Evolutionary conservation across 208 protist genomes (phyloP).

Genomic region (Tritrichomonas foetus): DNA sequence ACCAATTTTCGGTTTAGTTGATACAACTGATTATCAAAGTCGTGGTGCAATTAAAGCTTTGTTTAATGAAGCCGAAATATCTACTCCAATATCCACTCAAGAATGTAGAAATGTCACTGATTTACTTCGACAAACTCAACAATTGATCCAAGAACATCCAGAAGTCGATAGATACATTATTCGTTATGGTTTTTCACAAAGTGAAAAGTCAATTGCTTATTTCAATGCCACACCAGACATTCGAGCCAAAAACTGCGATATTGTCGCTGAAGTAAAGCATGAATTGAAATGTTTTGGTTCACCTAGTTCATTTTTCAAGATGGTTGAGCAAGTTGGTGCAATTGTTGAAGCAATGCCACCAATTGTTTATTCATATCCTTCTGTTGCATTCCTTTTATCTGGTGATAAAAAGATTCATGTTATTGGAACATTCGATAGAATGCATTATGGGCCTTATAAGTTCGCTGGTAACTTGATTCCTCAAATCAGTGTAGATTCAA

Average conservation of each 20-base stretch:
- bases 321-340: background rate
- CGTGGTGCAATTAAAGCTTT: background rate
- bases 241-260: background rate
- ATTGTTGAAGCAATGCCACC: background rate
- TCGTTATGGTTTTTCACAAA: background rate
- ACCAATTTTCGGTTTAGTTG: background rate
- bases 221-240: background rate
- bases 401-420: background rate
- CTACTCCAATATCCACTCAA: background rate
- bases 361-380: background rate
- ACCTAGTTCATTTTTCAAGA: background rate
- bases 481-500: background rate
- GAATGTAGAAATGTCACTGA: background rate
- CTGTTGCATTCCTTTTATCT: background rate
- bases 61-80: background rate
- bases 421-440: constrained; percentile 37
- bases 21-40: background rate
- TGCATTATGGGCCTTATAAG: background rate
- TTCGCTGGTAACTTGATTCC: background rate
- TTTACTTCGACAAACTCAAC: background rate
- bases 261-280: background rate
- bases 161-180: background rate
- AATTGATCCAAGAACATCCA: background rate
- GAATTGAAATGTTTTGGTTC: background rate
- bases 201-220: background rate